Evolutionary conservation across 202 grass and related monocot genomes (phyloP).

Genomic region (Bolboschoenoplectus hybrid): DNA sequence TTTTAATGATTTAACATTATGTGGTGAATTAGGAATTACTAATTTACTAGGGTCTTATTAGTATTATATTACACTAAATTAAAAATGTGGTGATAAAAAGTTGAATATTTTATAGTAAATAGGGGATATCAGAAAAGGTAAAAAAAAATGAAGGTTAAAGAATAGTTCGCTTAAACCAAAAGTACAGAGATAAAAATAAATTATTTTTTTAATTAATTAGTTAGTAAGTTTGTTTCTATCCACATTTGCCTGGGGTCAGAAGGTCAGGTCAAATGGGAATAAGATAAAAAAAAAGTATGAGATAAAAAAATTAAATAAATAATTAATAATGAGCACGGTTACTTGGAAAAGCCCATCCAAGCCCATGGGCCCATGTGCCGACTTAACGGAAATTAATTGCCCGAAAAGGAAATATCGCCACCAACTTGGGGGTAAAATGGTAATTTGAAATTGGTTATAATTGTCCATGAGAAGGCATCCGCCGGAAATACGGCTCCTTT

Average conservation of each 20-base stretch:
- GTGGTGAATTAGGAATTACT: not conserved
- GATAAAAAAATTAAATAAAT: not conserved
- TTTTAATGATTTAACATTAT: too few relatives aligned
- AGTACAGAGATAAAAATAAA: not conserved
- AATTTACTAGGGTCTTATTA: not conserved
- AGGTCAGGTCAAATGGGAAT: not conserved
- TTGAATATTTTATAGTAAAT: not conserved
- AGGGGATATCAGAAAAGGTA: not conserved
- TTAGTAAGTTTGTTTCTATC: not conserved
- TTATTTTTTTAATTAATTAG: not conserved
- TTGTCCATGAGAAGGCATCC: not conserved
- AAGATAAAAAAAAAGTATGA: not conserved
- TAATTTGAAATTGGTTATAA: not conserved
- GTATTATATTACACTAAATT: too few relatives aligned
- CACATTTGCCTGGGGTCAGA: not conserved
- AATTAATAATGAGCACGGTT: not conserved
- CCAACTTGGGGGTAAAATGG: not conserved
- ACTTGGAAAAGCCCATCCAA: not conserved
- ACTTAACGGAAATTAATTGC: not conserved
- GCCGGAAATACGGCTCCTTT: slow-evolving; percentile 7
- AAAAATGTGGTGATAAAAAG: not conserved
- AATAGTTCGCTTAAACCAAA: not conserved
- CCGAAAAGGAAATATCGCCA: not conserved
- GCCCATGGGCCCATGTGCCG: not conserved
- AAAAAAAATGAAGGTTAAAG: not conserved